Percentiles rank a stretch among this genome's conserved stretches.
Conservation (phyloP, 352 stramenopile genomes). For the Globisporangium polare region DNA sequence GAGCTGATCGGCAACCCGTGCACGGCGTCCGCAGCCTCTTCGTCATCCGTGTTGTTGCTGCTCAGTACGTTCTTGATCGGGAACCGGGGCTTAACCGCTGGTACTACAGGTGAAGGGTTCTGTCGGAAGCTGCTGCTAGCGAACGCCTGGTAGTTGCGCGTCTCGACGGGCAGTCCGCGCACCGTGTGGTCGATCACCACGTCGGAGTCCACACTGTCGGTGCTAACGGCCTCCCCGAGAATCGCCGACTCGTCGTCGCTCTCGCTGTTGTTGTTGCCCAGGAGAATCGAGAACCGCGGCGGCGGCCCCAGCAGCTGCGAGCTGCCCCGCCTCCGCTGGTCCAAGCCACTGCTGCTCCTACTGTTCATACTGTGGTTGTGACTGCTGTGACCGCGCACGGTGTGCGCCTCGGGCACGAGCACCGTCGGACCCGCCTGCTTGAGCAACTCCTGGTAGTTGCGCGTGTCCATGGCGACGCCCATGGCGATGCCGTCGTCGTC, state of each 20-base stretch:
- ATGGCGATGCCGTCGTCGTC: constrained; percentile 17
- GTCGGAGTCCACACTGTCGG: neutral
- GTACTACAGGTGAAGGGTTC: constrained; percentile 7
- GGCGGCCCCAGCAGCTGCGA: neutral
- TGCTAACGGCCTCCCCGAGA: constrained; percentile 2
- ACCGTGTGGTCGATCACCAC: constrained; percentile 11
- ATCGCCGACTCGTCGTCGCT: neutral
- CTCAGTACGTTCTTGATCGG: constrained; percentile 2
- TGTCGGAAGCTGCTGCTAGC: neutral
- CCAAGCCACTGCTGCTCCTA: neutral
- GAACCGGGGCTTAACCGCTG: constrained; percentile 6
- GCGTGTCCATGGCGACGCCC: constrained; percentile 54
- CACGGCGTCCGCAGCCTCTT: constrained; percentile 35
- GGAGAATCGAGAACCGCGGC: constrained; percentile 10
- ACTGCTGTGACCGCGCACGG: constrained; percentile 14
- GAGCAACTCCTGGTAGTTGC: constrained; percentile 60
- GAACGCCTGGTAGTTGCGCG: constrained; percentile 30
- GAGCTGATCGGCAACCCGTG: constrained; percentile 45
- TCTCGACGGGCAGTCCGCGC: constrained; percentile 25
- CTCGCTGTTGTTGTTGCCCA: neutral
- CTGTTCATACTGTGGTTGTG: constrained; percentile 1
- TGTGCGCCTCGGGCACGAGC: constrained; percentile 10
- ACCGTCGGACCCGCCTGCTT: constrained; percentile 17
- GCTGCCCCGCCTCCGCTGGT: neutral
- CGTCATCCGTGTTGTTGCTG: constrained; percentile 8